These are phyloP conservation scores for Keithomyces neogunnii DNA, from an alignment of 2,329 filamentous ascomycete genomes.

Conservation along the genomic window DNA sequence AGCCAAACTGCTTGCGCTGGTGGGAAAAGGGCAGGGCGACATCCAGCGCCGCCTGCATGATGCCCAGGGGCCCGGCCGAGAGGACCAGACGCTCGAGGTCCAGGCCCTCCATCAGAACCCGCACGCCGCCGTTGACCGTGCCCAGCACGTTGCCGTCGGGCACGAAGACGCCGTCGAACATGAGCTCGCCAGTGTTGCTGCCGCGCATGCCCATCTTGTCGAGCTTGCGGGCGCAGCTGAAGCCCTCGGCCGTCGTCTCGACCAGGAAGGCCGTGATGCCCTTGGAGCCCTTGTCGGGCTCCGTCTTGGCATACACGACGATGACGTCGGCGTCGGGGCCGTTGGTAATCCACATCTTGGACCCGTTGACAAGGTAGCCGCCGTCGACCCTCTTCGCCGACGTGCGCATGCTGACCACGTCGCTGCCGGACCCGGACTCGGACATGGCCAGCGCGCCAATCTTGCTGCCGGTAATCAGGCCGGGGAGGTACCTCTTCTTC, in stretches of 20 bases:
- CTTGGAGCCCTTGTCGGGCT: slow-evolving; percentile 69
- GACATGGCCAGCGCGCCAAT: slow-evolving; percentile 92
- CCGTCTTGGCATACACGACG: slow-evolving; percentile 95
- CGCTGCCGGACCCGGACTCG: slow-evolving; percentile 81
- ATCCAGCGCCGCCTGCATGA: slow-evolving; percentile 91
- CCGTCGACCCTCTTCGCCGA: slow-evolving; percentile 73
- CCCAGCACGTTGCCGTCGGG: slow-evolving; percentile 76
- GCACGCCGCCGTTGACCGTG: slow-evolving; percentile 69
- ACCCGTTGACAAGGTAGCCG: slow-evolving; percentile 77
- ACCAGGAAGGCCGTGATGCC: slow-evolving; percentile 95
- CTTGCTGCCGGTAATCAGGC: slow-evolving; percentile 68
- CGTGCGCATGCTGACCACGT: slow-evolving; percentile 94
- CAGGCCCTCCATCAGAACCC: slow-evolving; percentile 90
- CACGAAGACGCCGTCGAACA: slow-evolving; percentile 87
- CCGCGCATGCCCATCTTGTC: slow-evolving; percentile 99
- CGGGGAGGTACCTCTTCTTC: slow-evolving; percentile 73
- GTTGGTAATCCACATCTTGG: slow-evolving; percentile 99
- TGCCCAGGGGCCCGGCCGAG: slow-evolving; percentile 78
- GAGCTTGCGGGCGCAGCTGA: slow-evolving; percentile 80
- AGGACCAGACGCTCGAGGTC: slow-evolving; percentile 91
- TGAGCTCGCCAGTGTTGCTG: slow-evolving; percentile 88
- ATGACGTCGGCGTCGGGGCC: slow-evolving; percentile 88
- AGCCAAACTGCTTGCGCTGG: slow-evolving; percentile 78
- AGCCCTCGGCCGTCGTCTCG: slow-evolving; percentile 61
- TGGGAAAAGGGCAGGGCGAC: slow-evolving; percentile 83